Percentiles rank a stretch among this genome's conserved stretches.
These are phyloP conservation scores for Pseudodiploospora longispora DNA, from an alignment of 2,329 filamentous ascomycete genomes.

Conservation along the genomic window DNA sequence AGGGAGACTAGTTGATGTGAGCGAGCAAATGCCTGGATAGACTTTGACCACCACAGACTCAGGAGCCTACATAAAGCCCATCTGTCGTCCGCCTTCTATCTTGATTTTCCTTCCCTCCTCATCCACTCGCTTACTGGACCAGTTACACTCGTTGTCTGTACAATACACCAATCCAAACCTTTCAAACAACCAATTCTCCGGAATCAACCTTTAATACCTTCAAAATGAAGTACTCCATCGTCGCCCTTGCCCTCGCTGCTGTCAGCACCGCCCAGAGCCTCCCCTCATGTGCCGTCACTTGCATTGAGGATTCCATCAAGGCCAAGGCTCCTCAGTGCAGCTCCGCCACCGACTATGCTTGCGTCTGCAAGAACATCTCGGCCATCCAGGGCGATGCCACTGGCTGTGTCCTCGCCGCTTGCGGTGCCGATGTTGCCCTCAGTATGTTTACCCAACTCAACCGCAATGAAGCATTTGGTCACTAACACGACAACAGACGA, in stretches of 20 bases:
- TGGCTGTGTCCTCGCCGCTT: slow-evolving; percentile 26
- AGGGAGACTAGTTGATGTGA: background rate
- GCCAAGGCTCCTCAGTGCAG: slow-evolving; percentile 22
- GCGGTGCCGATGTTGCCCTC: slow-evolving; percentile 28
- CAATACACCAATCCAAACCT: slow-evolving; percentile 3
- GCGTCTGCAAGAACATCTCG: slow-evolving; percentile 26
- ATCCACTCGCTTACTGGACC: slow-evolving; percentile 19
- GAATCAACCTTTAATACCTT: slow-evolving; percentile 7
- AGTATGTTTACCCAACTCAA: slow-evolving; percentile 21
- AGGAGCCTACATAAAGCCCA: slow-evolving; percentile 22
- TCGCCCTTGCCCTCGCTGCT: slow-evolving; percentile 25
- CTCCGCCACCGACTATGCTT: slow-evolving; percentile 22
- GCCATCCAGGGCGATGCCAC: slow-evolving; percentile 24
- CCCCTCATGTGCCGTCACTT: slow-evolving; percentile 30
- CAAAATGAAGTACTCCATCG: slow-evolving; percentile 33
- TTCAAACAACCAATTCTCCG: slow-evolving; percentile 1
- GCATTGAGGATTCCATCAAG: slow-evolving; percentile 25
- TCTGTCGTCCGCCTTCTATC: slow-evolving; percentile 10
- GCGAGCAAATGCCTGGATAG: background rate
- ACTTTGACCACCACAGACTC: background rate
- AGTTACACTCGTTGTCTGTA: slow-evolving; percentile 23
- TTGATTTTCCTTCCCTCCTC: slow-evolving; percentile 13
- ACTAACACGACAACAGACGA: slow-evolving; percentile 23
- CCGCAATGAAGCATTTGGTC: background rate
- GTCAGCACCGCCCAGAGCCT: slow-evolving; percentile 28